Evolutionary conservation across 208 protist species (phyloP).

Genomic region (Acanthamoeba culbertsoni): DNA sequence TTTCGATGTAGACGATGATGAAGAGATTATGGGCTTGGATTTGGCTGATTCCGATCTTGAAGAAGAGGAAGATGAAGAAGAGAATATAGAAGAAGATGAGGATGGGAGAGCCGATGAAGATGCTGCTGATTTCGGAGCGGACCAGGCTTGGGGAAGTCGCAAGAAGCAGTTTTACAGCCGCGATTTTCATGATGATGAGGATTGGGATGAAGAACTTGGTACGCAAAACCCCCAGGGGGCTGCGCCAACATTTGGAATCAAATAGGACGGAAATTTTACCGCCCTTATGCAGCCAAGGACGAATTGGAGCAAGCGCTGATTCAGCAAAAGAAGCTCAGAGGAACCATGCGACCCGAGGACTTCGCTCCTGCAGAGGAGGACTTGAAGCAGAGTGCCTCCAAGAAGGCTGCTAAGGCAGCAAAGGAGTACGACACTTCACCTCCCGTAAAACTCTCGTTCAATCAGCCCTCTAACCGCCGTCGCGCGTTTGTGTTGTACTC

Average conservation of each 20-base stretch:
- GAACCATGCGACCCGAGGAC: not conserved
- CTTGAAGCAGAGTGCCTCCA: not conserved
- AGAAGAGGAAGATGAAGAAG: not conserved
- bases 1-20: not conserved
- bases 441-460: not conserved
- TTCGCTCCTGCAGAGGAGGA: not conserved
- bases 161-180: slow-evolving; percentile 19
- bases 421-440: not conserved
- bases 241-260: not conserved
- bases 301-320: slow-evolving; percentile 43
- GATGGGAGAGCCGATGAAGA: not conserved
- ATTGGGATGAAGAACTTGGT: slow-evolving; percentile 31
- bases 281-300: not conserved
- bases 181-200: slow-evolving; percentile 21
- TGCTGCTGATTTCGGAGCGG: not conserved
- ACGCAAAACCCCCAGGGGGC: not conserved
- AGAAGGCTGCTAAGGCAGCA: not conserved
- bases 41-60: not conserved
- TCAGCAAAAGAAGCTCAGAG: not conserved
- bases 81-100: not conserved
- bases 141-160: not conserved
- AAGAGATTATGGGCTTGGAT: not conserved
- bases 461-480: not conserved
- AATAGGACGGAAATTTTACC: not conserved
- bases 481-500: not conserved